These are phyloP conservation scores for Ambrosia artemisiifolia DNA, from an alignment of 129 eudicot species.

Conservation along the genomic window DNA sequence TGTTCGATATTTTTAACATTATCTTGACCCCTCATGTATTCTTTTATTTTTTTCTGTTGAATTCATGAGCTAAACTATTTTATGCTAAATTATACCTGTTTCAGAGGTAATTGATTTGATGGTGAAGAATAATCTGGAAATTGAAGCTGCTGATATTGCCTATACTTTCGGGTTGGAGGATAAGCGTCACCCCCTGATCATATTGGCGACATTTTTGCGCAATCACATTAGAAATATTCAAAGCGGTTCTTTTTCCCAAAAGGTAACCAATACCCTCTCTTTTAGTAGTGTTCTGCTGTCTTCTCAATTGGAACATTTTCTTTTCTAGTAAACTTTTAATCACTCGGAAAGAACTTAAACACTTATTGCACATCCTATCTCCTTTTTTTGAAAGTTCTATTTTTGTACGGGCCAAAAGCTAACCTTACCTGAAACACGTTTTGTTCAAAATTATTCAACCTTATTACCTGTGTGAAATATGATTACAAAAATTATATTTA, in stretches of 20 bases:
- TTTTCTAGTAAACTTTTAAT: no score
- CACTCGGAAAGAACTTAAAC: no score
- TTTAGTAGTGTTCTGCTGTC: no score
- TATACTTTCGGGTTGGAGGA: slow-evolving; percentile 61
- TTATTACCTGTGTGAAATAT: no score
- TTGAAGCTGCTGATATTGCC: slow-evolving; percentile 64
- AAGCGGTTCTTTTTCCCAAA: slow-evolving; percentile 27
- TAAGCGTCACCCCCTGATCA: slow-evolving; percentile 37
- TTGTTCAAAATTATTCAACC: no score
- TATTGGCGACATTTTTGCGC: slow-evolving; percentile 44
- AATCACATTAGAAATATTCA: not conserved
- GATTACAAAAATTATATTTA: no score
- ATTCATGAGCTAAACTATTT: not conserved
- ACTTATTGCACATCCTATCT: no score
- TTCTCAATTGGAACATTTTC: no score
- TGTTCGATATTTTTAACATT: no score
- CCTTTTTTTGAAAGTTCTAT: no score
- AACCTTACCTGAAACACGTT: no score
- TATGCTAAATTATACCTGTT: slow-evolving; percentile 14
- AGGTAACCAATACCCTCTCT: slow-evolving; percentile 23
- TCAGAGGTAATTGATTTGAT: slow-evolving; percentile 57
- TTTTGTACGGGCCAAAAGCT: no score
- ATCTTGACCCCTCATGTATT: not conserved
- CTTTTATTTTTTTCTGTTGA: not conserved
- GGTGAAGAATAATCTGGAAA: slow-evolving; percentile 48